Base-by-base conservation (phyloP, 2,329 filamentous ascomycete genomes). In the Diplodia sapinea region DNA sequence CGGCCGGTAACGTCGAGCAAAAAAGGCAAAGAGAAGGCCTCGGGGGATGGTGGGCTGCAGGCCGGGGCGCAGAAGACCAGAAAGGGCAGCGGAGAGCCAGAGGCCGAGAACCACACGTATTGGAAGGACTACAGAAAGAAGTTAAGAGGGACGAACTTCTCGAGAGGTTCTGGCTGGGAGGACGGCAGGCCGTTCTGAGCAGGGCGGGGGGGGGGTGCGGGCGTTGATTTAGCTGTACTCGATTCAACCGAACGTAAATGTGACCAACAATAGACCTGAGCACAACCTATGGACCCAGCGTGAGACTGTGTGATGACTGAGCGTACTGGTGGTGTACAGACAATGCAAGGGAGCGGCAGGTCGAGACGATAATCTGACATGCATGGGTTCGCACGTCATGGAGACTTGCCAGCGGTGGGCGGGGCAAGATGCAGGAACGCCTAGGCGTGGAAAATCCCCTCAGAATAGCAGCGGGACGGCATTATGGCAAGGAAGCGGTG, bases 391-490 rank as follows among this genome's bases (percentile, higher is more conserved):
- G 50, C 50, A 26, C 50, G 52, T 55, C 54, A 23, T 55, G 29
- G 12, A 33, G 17, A n/a, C 51, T 9, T 7, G 31, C 4, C 31
- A 9, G 31, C 51, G 0, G 15, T n/a, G 40, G 40, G 52, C 52
- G 15, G 52, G 31, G 52, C 31, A 8, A 23, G 20, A 52, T 29
- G 50, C 50, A 52, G 50, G 50, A 52, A 52, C 50, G 50, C 23
- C 49, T 26, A 26, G 26, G 26, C 26, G 3, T 4, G 26, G 43
- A 47, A n/a, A 36, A 11, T 8, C 7, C 11, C 17, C 43, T 13
- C 29, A 51, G 59, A 63, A 63, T 63, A 63, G 59, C 29, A 63
- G 40, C 56, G 56, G 56, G 26, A 26, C 26, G 26, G 26, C 26
- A 4, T 26, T 26, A 26, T 26, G 2, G 26, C 26, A 26, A 26